A percentile compares a stretch with the other conserved stretches of the same genome.
These are phyloP conservation scores for Fistulinella prunicolor DNA, from an alignment of 768 basidiomycete genomes.

Conservation along the genomic window DNA sequence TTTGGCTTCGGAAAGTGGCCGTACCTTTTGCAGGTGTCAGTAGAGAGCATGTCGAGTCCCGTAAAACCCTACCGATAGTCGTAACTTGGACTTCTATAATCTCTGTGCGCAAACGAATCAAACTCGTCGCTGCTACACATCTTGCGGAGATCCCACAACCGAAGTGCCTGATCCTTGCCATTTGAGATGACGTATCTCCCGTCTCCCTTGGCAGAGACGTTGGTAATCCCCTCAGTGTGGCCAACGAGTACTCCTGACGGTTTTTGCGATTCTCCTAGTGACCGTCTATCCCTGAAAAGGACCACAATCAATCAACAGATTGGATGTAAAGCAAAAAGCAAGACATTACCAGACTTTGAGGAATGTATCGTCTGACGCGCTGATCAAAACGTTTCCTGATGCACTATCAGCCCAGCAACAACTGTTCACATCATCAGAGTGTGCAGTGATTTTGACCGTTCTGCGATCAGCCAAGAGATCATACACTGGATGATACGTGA, in stretches of 20 bases:
- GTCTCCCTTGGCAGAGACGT: slow-evolving; percentile 93
- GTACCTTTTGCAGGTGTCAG: slow-evolving; percentile 41
- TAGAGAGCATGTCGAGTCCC: not conserved
- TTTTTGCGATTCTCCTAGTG: slow-evolving; percentile 48
- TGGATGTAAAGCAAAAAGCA: not conserved
- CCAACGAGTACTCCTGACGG: slow-evolving; percentile 94
- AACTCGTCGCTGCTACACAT: slow-evolving; percentile 78
- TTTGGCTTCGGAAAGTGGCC: slow-evolving; percentile 63
- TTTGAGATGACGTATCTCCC: slow-evolving; percentile 95
- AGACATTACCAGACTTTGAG: slow-evolving; percentile 88
- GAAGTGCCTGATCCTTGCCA: slow-evolving; percentile 90
- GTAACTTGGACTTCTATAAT: slow-evolving; percentile 59
- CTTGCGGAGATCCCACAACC: slow-evolving; percentile 91
- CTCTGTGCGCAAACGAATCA: slow-evolving; percentile 45
- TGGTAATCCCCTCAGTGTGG: slow-evolving; percentile 94
- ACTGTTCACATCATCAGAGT: slow-evolving; percentile 89
- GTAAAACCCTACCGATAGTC: slow-evolving; percentile 73
- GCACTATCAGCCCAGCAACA: slow-evolving; percentile 93
- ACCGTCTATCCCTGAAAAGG: slow-evolving; percentile 48
- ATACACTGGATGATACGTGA: slow-evolving; percentile 57
- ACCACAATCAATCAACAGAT: not conserved
- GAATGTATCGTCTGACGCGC: slow-evolving; percentile 92
- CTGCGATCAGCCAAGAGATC: slow-evolving; percentile 79
- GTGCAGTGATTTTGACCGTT: slow-evolving; percentile 84
- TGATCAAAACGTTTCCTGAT: slow-evolving; percentile 92